phyloP scores from a whole-genome alignment of 495 filamentous ascomycete genomes.

The Neurospora sp. region DNA sequence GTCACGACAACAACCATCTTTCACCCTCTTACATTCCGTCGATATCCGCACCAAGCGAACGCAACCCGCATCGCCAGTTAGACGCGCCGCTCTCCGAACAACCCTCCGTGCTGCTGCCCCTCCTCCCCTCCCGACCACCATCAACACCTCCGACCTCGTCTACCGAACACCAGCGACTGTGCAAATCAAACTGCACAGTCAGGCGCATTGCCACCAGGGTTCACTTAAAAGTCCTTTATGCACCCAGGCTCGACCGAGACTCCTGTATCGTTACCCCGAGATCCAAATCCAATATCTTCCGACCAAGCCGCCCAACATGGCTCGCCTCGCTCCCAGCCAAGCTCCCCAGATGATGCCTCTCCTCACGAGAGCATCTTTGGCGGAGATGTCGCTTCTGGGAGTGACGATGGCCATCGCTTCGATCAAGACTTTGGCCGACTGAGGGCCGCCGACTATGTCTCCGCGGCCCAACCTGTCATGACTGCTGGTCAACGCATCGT shows the following conservation, averaged over 20 bases:
- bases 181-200: constrained; percentile 55
- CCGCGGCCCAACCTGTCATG: background rate
- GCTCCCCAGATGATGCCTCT: constrained; percentile 22
- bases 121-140: background rate
- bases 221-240: constrained; percentile 61
- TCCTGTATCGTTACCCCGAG: constrained; percentile 22
- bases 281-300: background rate
- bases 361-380: constrained; percentile 16
- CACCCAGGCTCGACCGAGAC: constrained; percentile 65
- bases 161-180: constrained; percentile 19
- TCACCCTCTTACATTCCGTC: too few relatives aligned
- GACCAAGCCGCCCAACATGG: constrained; percentile 62
- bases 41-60: background rate
- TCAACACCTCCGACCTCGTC: background rate
- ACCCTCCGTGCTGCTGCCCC: background rate
- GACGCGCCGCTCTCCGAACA: background rate
- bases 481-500: constrained; percentile 51
- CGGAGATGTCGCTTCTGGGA: constrained; percentile 7
- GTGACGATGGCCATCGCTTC: constrained; percentile 24
- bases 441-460: constrained; percentile 22
- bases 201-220: constrained; percentile 23
- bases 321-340: constrained; percentile 43
- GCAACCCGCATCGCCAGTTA: background rate
- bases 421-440: constrained; percentile 31
- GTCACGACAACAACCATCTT: background rate